These are phyloP conservation scores for Paramecium sonneborni DNA, from an alignment of 73 alveolate species.

Conservation along the genomic window DNA sequence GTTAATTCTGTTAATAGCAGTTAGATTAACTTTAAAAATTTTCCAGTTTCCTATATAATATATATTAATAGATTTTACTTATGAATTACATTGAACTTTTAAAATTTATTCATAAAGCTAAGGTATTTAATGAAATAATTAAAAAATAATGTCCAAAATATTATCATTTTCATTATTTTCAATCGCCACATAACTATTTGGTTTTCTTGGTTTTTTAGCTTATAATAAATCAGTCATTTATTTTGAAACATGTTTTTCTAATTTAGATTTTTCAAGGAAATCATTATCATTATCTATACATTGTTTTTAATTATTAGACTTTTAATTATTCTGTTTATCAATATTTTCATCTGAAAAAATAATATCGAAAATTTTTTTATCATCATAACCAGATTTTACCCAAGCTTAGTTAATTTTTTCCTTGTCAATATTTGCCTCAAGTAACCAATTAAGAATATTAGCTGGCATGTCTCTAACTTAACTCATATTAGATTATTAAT, in stretches of 20 bases:
- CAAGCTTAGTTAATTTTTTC: neutral
- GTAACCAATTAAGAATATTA: neutral
- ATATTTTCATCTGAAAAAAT: too few relatives aligned
- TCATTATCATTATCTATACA: neutral
- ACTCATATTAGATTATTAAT: too few relatives aligned
- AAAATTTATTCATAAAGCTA: neutral
- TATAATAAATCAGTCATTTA: neutral
- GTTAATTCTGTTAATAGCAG: neutral
- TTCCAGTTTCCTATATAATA: neutral
- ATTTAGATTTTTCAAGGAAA: neutral
- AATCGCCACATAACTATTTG: neutral
- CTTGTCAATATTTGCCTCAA: neutral
- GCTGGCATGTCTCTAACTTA: neutral
- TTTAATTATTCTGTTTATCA: too few relatives aligned
- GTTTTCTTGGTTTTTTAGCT: neutral
- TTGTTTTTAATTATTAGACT: too few relatives aligned
- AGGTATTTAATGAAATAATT: neutral
- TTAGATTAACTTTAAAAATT: neutral
- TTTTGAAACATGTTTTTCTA: neutral
- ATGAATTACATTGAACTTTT: neutral
- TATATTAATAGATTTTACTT: neutral
- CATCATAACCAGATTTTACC: neutral
- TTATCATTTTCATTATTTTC: neutral
- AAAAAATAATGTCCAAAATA: neutral
- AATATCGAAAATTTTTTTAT: too few relatives aligned